phyloP scores from a whole-genome alignment of 306 rosid species.

The Citrullus colocynthis region DNA sequence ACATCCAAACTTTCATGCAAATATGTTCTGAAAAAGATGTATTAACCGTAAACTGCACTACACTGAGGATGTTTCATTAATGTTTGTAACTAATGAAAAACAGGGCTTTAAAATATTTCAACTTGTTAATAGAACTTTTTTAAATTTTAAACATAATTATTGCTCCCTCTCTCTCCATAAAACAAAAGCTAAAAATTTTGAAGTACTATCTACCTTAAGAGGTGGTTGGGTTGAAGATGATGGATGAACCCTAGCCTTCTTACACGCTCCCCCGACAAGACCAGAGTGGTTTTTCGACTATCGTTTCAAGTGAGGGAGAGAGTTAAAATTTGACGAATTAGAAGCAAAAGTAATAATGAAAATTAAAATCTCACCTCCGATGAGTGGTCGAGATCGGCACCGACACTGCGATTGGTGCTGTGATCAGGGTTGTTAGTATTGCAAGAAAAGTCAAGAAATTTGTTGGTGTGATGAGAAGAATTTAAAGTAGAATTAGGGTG shows the following conservation, averaged over 20 bases:
- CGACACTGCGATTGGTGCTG: not conserved
- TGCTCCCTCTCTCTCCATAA: not conserved
- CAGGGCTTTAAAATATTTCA: not conserved
- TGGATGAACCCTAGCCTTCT: constrained; percentile 91
- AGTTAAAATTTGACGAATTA: too few species aligned
- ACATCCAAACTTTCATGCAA: not conserved
- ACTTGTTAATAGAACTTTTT: not conserved
- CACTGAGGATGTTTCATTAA: not conserved
- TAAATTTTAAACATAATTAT: not conserved
- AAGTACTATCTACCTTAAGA: constrained; percentile 47
- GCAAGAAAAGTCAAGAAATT: not conserved
- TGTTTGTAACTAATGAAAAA: too few species aligned
- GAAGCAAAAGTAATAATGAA: not conserved
- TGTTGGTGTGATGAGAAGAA: not conserved
- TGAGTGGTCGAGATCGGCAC: not conserved
- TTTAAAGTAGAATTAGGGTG: constrained; percentile 14
- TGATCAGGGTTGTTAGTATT: not conserved
- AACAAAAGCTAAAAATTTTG: not conserved
- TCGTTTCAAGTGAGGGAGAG: not conserved
- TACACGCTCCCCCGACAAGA: constrained; percentile 48
- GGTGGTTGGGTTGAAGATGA: constrained; percentile 51
- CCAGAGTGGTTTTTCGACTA: constrained; percentile 52
- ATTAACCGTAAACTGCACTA: not conserved
- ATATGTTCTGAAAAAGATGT: not conserved
- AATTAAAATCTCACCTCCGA: not conserved